Evolutionary conservation across 495 filamentous ascomycete genomes (phyloP), one percentile per base, ranked within the genome.

Genomic region (Trichoderma erinaceum): DNA sequence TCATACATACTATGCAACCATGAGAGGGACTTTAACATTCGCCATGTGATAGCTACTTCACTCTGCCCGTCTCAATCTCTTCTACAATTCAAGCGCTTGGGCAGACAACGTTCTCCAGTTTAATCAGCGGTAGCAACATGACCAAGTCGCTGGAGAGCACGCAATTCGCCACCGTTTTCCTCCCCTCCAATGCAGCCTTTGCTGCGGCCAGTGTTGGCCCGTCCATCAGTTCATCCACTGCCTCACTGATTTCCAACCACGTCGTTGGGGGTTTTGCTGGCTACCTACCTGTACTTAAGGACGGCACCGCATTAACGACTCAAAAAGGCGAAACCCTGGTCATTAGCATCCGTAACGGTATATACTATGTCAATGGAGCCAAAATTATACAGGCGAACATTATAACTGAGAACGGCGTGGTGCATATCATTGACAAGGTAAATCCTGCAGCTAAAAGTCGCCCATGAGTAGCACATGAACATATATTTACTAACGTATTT

Each of bases 121-220:
- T 75, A 16, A 73, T 75, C 52, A 79, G 76, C 32, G 77, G 73
- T 13, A 82, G 81, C 69, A 78, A 81, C 69, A 69, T 78, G 64
- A 79, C 75, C 32, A 76, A 77, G 52, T 80, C 78, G 35, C 67
- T 82, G 13, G 71, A 75, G 43, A 68, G 63, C 29, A 73, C 74
- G 0, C 66, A 48, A 12, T 71, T 69, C 41, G 64, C 70, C 25
- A 74, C 74, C 7, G 70, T 70, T 7, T 72, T 77, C 61, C 48
- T 71, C 0, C 71, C 73, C 10, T 71, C 71, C 27, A 71, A 73
- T 67, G 71, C 66, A 11, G 71, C 74, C 0, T 72, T 74, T 66
- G 44, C 68, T 29, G 43, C 69, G 25, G 63, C 68, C 58, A 73
- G 70, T 68, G 66, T 71, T 13, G 35, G 35, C 35, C 35, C 35